Evolutionary conservation across 2,329 filamentous ascomycete species (phyloP).

Genomic region (Cladosporium sp.): DNA sequence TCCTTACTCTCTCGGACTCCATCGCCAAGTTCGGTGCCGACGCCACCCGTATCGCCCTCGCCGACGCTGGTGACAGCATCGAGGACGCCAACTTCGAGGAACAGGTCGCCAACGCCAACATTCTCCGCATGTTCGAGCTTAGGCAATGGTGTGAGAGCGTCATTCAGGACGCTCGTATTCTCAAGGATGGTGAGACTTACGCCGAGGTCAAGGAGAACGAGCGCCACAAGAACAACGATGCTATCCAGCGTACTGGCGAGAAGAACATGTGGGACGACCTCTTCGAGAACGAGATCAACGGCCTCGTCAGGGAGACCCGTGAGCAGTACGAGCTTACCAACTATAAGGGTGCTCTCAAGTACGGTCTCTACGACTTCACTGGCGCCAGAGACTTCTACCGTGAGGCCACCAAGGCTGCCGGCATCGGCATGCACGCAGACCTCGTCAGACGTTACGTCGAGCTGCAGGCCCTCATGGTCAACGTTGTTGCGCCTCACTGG

Average conservation of each 20-base stretch:
- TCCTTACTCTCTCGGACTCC: slow-evolving; percentile 82
- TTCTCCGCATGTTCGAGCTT: slow-evolving; percentile 76
- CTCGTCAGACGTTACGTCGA: slow-evolving; percentile 77
- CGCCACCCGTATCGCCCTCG: slow-evolving; percentile 83
- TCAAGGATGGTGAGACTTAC: slow-evolving; percentile 42
- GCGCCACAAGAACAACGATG: slow-evolving; percentile 48
- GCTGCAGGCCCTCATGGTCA: slow-evolving; percentile 76
- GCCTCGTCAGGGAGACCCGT: slow-evolving; percentile 71
- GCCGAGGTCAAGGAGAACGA: slow-evolving; percentile 38
- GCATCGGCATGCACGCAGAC: slow-evolving; percentile 81
- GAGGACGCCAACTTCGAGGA: slow-evolving; percentile 98
- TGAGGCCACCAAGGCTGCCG: slow-evolving; percentile 70
- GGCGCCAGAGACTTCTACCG: slow-evolving; percentile 86
- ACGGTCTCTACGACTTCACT: slow-evolving; percentile 83
- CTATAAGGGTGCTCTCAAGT: slow-evolving; percentile 83
- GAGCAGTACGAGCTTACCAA: slow-evolving; percentile 73
- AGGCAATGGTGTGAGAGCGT: slow-evolving; percentile 92
- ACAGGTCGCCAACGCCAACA: slow-evolving; percentile 85
- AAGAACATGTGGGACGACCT: slow-evolving; percentile 78
- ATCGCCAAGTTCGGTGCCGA: slow-evolving; percentile 93
- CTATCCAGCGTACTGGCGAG: slow-evolving; percentile 69
- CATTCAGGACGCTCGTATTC: slow-evolving; percentile 55
- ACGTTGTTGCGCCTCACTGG: slow-evolving; percentile 88
- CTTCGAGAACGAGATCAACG: slow-evolving; percentile 91
- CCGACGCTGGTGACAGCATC: slow-evolving; percentile 90